Base-by-base conservation (phyloP, 2,329 filamentous ascomycete genomes). In the Aureobasidium musti region DNA sequence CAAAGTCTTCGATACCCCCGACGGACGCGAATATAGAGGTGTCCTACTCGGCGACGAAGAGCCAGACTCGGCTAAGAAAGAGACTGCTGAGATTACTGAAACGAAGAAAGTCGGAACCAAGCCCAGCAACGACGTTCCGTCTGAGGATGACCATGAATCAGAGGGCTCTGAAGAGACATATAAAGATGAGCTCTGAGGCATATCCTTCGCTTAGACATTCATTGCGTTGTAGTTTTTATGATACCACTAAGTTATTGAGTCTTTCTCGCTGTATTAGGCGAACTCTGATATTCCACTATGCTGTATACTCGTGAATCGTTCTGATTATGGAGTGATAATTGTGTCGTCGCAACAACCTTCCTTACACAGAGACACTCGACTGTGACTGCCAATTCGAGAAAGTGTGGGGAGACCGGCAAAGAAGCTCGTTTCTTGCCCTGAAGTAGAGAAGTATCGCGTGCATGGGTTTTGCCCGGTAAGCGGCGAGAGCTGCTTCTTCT, bases 1-100 rank as follows among this genome's bases (percentile, higher is more conserved):
- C 67, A 91, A 95, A 76, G 82, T 95, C 17, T 86, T 95, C 1
- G 89, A 95, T 72, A 82, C 86, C 13, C 85, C 88, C 1, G 83
- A 85, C 5, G 82, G 84, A 26, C 79, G 86, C 68, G 89, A 92
- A 74, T 85, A 94, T 47, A 81, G 89, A 52, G 91, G 89, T 0
- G 86, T 91, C 49, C 84, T 94, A 19, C 87, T 89, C 33, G 79
- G 80, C 1, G 83, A 85, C 14, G 82, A 82, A 2, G 83, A 85
- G 1, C 82, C 85, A 0, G 80, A 82, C 35, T 69, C 71, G 65
- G 64, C 63, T 17, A 52, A 70, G 23, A 54, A 71, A 68, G 72
- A 69, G 35, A 70, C 19, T 17, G 30, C 26, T 14, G 14, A 59
- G 30, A 8, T 17, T 17, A 30, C 61, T 21, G 50, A 71, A 13